These are phyloP conservation scores for Saccharomycopsis sp. DNA, from an alignment of 805 yeast species.

Conservation along the genomic window DNA sequence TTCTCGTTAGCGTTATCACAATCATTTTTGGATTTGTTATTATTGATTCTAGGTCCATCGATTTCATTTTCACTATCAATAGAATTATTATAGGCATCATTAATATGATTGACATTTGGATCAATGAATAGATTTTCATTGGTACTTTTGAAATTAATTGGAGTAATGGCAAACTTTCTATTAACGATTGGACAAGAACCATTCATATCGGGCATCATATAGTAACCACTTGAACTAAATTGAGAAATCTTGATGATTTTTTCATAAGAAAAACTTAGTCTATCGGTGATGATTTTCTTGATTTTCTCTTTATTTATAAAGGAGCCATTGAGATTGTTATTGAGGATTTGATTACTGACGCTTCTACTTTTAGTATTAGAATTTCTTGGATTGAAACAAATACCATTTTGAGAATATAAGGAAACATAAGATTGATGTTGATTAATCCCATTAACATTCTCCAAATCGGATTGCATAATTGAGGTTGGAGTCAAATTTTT, in stretches of 20 bases:
- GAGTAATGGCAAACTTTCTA: conserved; percentile 12
- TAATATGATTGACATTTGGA: conserved; percentile 1
- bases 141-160: conserved; percentile 12
- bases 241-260: conserved; percentile 17
- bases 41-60: not conserved
- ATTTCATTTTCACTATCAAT: not conserved
- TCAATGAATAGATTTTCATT: conserved; percentile 9
- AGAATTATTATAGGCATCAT: not conserved
- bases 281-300: conserved; percentile 12
- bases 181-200: conserved; percentile 16
- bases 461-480: not conserved
- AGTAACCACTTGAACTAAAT: conserved; percentile 15
- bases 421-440: conserved; percentile 2
- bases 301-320: conserved; percentile 13
- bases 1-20: not conserved
- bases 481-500: not conserved
- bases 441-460: not conserved
- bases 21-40: no score
- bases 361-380: not conserved
- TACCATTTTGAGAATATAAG: conserved; percentile 7
- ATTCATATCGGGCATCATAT: conserved; percentile 18
- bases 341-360: not conserved
- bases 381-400: conserved; percentile 1
- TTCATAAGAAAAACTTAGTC: conserved; percentile 17
- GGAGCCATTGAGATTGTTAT: not conserved